Conservation (phyloP, 257 asterid genomes). For the Solanum chilense region DNA sequence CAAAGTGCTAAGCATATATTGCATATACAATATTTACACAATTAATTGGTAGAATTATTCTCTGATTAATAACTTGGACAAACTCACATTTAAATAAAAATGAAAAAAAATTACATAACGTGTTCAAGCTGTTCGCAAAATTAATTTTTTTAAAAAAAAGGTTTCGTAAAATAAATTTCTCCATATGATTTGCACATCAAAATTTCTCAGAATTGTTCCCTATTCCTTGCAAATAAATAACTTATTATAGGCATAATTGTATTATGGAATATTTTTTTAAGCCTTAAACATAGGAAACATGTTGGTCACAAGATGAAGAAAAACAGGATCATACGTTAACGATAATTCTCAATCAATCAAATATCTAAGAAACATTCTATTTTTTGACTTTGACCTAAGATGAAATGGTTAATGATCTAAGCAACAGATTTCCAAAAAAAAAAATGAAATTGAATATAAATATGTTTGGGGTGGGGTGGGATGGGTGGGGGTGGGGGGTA, state of each 20-base stretch:
- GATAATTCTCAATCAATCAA: not conserved
- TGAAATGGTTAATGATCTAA: not conserved
- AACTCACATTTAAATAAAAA: not conserved
- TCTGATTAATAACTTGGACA: not conserved
- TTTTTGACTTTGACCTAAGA: not conserved
- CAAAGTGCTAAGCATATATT: not conserved
- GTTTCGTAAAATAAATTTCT: not conserved
- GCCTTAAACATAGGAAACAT: slow-evolving; percentile 1
- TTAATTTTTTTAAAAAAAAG: not conserved
- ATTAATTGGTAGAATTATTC: not conserved
- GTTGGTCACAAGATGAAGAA: not conserved
- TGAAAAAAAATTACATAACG: too few species aligned
- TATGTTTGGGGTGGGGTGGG: not conserved
- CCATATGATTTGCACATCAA: not conserved
- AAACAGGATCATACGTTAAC: not conserved
- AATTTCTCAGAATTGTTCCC: not conserved
- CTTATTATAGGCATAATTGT: not conserved
- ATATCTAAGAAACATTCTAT: not conserved
- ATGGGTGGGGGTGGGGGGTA: too few species aligned
- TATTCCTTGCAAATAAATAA: not conserved
- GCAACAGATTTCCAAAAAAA: too few species aligned
- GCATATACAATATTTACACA: too few species aligned
- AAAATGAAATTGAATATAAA: not conserved
- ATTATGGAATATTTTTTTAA: not conserved
- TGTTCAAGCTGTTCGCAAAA: too few species aligned